Percentiles rank a stretch among this genome's conserved stretches.
Evolutionary conservation across 441 rosid species (phyloP).

Genomic region (Adansonia grandidieri): DNA sequence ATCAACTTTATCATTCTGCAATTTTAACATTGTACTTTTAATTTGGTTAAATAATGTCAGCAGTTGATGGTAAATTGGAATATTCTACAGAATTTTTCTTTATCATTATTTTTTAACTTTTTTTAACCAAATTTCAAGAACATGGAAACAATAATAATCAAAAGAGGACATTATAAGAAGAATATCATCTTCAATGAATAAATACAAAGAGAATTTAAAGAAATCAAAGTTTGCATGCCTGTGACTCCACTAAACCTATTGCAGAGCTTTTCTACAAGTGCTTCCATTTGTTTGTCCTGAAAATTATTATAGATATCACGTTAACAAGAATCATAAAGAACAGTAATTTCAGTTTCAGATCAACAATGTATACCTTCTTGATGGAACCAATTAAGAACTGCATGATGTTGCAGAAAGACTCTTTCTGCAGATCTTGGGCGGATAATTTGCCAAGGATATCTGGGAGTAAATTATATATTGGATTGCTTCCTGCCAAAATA

Average conservation of each 20-base stretch:
- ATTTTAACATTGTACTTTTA: not conserved
- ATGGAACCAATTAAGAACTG: constrained; percentile 96
- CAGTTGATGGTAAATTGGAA: not conserved
- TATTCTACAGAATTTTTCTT: constrained; percentile 10
- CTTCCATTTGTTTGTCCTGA: constrained; percentile 98
- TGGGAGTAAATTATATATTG: constrained; percentile 92
- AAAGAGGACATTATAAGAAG: constrained; percentile 12
- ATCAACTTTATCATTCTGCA: not conserved
- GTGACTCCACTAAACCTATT: constrained; percentile 91
- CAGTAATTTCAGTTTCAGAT: constrained; percentile 27
- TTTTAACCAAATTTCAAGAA: constrained; percentile 5
- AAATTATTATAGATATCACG: constrained; percentile 28
- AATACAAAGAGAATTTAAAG: constrained; percentile 22
- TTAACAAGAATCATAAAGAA: constrained; percentile 8
- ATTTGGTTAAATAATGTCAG: not conserved
- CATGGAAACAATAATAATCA: not conserved
- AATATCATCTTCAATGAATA: constrained; percentile 19
- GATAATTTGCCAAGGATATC: constrained; percentile 92
- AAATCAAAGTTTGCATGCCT: constrained; percentile 50
- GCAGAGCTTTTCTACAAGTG: constrained; percentile 99
- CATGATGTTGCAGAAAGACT: constrained; percentile 90
- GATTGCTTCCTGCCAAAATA: constrained; percentile 82
- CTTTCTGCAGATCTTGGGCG: constrained; percentile 73
- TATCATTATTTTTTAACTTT: not conserved
- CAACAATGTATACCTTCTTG: constrained; percentile 63